Conservation (phyloP, 2,329 filamentous ascomycete genomes). For the Stromatinia cepivora region DNA sequence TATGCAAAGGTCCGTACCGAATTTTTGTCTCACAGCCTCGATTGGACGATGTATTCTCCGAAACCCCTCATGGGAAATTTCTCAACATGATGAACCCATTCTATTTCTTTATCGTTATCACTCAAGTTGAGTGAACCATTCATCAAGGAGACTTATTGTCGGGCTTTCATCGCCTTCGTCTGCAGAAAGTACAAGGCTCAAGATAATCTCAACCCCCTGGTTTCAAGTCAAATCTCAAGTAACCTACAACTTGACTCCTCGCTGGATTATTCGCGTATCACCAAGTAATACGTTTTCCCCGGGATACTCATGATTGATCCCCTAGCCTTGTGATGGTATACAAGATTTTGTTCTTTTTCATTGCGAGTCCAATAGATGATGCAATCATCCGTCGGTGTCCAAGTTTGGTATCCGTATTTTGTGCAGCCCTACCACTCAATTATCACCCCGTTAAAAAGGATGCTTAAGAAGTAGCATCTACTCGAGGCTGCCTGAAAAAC, state of each 20-base stretch:
- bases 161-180: not conserved
- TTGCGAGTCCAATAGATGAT: conserved; percentile 6
- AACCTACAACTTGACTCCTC: not conserved
- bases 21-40: not conserved
- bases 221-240: not conserved
- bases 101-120: conserved; percentile 1
- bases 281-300: not conserved
- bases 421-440: conserved; percentile 10
- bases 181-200: not conserved
- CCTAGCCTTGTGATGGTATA: not conserved
- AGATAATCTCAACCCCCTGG: not conserved
- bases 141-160: not conserved
- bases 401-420: conserved; percentile 5
- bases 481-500: not conserved
- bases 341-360: conserved; percentile 1
- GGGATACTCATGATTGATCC: not conserved
- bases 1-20: conserved; percentile 17
- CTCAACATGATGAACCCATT: not conserved
- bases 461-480: not conserved
- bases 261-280: not conserved
- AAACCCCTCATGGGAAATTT: not conserved
- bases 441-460: not conserved
- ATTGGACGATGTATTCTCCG: conserved; percentile 8
- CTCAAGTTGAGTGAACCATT: not conserved
- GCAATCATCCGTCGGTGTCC: conserved; percentile 16